Evolutionary conservation across 805 yeast species (phyloP), one percentile per base, ranked within the genome.

Genomic region (Hanseniaspora clermontiae): DNA sequence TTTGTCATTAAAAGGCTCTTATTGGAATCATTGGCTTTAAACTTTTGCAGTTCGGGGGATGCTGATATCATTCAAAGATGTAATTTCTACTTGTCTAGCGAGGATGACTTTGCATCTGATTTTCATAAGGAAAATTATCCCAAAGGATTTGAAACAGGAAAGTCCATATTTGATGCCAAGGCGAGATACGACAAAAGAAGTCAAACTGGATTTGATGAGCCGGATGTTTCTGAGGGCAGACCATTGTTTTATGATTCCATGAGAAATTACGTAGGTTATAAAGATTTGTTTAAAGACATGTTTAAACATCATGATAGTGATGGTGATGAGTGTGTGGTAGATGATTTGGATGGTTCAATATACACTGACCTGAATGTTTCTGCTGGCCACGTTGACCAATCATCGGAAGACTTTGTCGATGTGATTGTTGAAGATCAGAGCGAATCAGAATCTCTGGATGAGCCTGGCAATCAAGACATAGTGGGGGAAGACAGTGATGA

Each of bases 21-120:
- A 14, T 76, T 83, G 1, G 66, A 91, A 5, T 77, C 93, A 9
- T 67, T 78, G 7, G 78, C 96, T 0, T 73, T 87, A 31, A 76
- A 89, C 0, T 85, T 88, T 86, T 90, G 95, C 1, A 96, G 96
- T 1, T 80, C 89, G 15, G 97, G 98, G 0, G 96, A 93, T 65
- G 68, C 90, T 55, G 85, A 81, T 46, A 78, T 82, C 0, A 77
- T 93, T 61, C 75, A 90, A 62, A 74, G 96, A 29, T 46, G 51
- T 9, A 55, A 54, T 17, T 54, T 54, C 40, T 39, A 32, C 12
- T 47, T 47, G 17, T 15, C 46, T 8, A 43, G 27, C 4, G 57
- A 53, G 32, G 40, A 34, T 12, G 31, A 20, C n/a, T 5, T 47
- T 11, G 40, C 3, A 47, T 5, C 29, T 8, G 34, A 27, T 38